These are phyloP conservation scores for Alisma plantagoaquatica DNA, from an alignment of 106 monocot genomes.

Conservation along the genomic window DNA sequence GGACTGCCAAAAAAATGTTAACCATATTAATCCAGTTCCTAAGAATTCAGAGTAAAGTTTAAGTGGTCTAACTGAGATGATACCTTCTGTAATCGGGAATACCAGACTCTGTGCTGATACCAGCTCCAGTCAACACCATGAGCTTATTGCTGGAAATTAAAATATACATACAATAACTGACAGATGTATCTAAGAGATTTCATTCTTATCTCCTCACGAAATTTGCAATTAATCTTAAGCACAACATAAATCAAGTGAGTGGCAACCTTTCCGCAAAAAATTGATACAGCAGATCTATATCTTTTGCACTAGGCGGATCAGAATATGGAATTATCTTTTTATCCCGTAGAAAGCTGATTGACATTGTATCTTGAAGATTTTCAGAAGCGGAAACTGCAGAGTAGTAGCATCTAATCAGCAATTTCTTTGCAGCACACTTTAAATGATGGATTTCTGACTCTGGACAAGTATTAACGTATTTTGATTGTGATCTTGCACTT, in stretches of 20 bases:
- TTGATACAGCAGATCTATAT: slow-evolving; percentile 60
- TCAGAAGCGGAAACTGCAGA: slow-evolving; percentile 10
- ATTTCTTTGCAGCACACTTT: slow-evolving; percentile 3
- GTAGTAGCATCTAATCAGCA: slow-evolving; percentile 20
- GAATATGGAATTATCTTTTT: slow-evolving; percentile 70
- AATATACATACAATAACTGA: slow-evolving; percentile 4
- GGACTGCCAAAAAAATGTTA: slow-evolving; percentile 73
- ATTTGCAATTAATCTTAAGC: no score
- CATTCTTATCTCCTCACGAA: no score
- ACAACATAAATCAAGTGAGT: no score
- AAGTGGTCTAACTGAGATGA: no score
- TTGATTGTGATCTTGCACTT: no score
- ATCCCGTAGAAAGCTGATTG: slow-evolving; percentile 41
- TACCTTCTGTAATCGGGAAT: slow-evolving; percentile 99
- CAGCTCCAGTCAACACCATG: slow-evolving; percentile 94
- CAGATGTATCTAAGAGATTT: neutral
- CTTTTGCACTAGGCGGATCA: slow-evolving; percentile 59
- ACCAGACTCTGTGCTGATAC: slow-evolving; percentile 95
- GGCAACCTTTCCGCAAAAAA: slow-evolving; percentile 84
- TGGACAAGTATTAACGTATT: no score
- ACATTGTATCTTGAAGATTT: slow-evolving; percentile 24
- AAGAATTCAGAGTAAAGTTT: no score
- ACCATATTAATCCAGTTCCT: no score
- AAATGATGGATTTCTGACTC: no score
- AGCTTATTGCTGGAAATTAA: slow-evolving; percentile 51